Evolutionary conservation across 805 yeast genomes (phyloP).

Genomic region (Cyberlindnera japonica): DNA sequence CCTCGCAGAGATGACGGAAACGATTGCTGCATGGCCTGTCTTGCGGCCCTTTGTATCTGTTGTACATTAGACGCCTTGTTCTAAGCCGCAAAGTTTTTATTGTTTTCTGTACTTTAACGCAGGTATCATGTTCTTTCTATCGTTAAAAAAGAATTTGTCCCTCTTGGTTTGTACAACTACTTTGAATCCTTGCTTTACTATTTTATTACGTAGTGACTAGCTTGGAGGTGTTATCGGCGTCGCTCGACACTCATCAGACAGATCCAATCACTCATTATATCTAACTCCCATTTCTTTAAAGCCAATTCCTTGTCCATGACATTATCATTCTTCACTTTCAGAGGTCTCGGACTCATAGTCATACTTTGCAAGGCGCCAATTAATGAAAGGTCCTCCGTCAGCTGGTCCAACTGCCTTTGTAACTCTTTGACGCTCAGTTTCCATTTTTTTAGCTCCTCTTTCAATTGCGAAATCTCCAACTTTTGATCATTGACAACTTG

Average conservation of each 20-base stretch:
- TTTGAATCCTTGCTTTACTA: too few relatives aligned
- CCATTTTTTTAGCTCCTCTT: background rate
- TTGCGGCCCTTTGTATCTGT: conserved; percentile 53
- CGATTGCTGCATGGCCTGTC: conserved; percentile 49
- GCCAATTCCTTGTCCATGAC: background rate
- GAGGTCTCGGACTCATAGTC: background rate
- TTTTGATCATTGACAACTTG: background rate
- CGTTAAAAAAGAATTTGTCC: too few relatives aligned
- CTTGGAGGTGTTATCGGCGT: too few relatives aligned
- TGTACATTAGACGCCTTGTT: conserved; percentile 51
- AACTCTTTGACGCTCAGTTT: conserved; percentile 4
- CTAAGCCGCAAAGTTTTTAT: conserved; percentile 22
- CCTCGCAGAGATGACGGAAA: conserved; percentile 35
- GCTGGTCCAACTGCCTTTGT: conserved; percentile 5
- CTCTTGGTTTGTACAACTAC: too few relatives aligned
- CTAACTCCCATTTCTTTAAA: conserved; percentile 15
- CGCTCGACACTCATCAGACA: background rate
- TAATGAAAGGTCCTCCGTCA: conserved; percentile 7
- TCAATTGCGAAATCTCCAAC: conserved; percentile 2
- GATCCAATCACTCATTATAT: conserved; percentile 15
- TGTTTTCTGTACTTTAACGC: background rate
- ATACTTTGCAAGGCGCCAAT: conserved; percentile 3
- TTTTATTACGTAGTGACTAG: too few relatives aligned
- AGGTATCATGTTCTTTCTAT: background rate
- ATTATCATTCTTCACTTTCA: background rate